Evolutionary conservation across 2,329 filamentous ascomycete genomes (phyloP), one percentile per base, ranked within the genome.

Genomic region (Aureobasidium vineae): DNA sequence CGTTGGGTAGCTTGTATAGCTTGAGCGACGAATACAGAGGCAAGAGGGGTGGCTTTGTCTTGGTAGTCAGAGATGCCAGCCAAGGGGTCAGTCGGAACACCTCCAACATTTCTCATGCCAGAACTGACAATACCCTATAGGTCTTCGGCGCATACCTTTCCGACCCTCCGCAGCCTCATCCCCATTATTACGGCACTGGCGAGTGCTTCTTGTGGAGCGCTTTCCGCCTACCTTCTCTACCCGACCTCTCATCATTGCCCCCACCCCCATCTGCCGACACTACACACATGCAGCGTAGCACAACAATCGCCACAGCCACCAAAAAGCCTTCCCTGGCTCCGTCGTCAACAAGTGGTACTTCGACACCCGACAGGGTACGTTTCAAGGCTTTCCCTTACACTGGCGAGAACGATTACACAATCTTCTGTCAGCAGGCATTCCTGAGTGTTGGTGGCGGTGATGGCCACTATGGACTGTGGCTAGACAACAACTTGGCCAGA

Each of bases 351-450:
- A 81, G 78, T 71, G 79, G 83, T 2, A 78, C 84, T 1, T 84
- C 82, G 31, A 86, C 87, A 4, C 85, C 87, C 5, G 90, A 94
- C 69, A 84, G 87, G 31, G 91, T 98, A 71, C 88, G 95, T 23
- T 99, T 99, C 84, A 97, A 97, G 79, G 94, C 94, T 0, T 99
- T 98, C 73, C 93, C 94, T 0, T 98, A 97, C 75, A 96, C 90
- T 66, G 95, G 95, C 5, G 86, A 96, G 47, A 98, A 99, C 76
- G 95, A 98, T 77, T 99, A 96, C 76, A 92, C 94, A 81, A 95
- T 98, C 71, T 90, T 96, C 73, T 98, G 94, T 78, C 92, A 98
- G 78, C 83, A 86, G 3, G 86, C 88, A 28, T 98, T 90, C 75
- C 78, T 99, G 50, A 95, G 90, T 73, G 84, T 98, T 23, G 95